Conservation (phyloP, 164 flowering plant species). For the Aristolochia fimbriata region DNA sequence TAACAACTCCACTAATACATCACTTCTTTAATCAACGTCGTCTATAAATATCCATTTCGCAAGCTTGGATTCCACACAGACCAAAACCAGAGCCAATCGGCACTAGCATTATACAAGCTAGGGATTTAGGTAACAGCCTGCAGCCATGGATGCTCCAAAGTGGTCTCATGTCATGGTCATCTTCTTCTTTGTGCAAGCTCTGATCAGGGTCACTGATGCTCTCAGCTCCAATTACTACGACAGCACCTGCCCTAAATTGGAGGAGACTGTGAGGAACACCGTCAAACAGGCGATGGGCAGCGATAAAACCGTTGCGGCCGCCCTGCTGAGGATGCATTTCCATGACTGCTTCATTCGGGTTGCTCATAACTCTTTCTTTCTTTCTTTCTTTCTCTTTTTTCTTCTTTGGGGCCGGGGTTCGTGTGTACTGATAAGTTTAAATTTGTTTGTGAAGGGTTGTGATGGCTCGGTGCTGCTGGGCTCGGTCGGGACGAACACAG, state of each 20-base stretch:
- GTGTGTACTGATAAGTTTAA: not conserved
- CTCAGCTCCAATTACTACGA: slow-evolving; percentile 57
- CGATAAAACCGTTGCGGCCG: slow-evolving; percentile 72
- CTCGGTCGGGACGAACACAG: slow-evolving; percentile 32
- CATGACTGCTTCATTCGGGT: slow-evolving; percentile 90
- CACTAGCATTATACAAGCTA: no score
- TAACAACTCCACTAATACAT: not conserved
- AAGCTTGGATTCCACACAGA: not conserved
- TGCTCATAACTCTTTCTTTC: slow-evolving; percentile 1
- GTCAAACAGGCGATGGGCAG: slow-evolving; percentile 40
- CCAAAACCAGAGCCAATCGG: no score
- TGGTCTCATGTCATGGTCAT: slow-evolving; percentile 14
- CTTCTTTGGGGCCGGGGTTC: no score
- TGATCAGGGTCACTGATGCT: slow-evolving; percentile 17
- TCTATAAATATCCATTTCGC: slow-evolving; percentile 1
- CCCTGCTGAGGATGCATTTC: slow-evolving; percentile 77
- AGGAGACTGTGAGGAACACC: slow-evolving; percentile 27
- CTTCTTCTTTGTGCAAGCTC: slow-evolving; percentile 10
- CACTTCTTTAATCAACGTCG: not conserved
- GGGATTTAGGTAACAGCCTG: no score
- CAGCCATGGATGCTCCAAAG: slow-evolving; percentile 16
- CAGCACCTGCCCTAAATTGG: slow-evolving; percentile 58
- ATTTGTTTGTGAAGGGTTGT: slow-evolving; percentile 36
- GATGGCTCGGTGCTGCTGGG: slow-evolving; percentile 62
- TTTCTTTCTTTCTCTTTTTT: not conserved